These are phyloP conservation scores for Solanum hybrid DNA, from an alignment of 305 asterid species.

Conservation along the genomic window DNA sequence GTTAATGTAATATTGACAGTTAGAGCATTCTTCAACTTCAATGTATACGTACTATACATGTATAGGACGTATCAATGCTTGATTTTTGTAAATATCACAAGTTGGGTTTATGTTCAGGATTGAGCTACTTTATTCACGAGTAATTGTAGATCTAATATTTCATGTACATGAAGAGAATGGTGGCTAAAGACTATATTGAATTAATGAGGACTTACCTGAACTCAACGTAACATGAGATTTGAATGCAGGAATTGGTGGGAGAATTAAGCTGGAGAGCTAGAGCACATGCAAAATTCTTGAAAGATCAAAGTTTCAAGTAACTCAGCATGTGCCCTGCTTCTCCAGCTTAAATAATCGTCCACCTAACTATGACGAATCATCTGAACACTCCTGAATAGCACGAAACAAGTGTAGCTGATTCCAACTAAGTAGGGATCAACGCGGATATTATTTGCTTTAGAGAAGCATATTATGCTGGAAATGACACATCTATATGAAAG, in stretches of 20 bases:
- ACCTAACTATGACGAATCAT: neutral
- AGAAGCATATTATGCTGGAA: neutral
- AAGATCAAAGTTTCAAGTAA: neutral
- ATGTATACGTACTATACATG: neutral
- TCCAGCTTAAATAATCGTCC: constrained; percentile 11
- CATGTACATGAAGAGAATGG: neutral
- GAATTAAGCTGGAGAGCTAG: constrained; percentile 12
- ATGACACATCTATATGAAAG: neutral
- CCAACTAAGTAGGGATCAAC: neutral
- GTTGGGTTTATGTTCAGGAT: neutral
- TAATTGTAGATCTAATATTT: neutral
- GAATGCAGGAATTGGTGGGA: neutral
- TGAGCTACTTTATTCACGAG: neutral
- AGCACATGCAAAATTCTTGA: constrained; percentile 15
- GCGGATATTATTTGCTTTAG: neutral
- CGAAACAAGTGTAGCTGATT: neutral
- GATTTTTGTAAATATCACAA: neutral
- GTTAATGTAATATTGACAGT: constrained; percentile 45
- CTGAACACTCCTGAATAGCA: neutral
- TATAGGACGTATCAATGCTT: neutral
- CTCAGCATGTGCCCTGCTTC: constrained; percentile 20
- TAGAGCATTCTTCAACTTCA: constrained; percentile 20
- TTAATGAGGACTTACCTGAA: neutral
- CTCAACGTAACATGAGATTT: neutral
- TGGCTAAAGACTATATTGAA: neutral